Evolutionary conservation across 2,329 filamentous ascomycete species (phyloP).

Genomic region (Monilinia fructigena): DNA sequence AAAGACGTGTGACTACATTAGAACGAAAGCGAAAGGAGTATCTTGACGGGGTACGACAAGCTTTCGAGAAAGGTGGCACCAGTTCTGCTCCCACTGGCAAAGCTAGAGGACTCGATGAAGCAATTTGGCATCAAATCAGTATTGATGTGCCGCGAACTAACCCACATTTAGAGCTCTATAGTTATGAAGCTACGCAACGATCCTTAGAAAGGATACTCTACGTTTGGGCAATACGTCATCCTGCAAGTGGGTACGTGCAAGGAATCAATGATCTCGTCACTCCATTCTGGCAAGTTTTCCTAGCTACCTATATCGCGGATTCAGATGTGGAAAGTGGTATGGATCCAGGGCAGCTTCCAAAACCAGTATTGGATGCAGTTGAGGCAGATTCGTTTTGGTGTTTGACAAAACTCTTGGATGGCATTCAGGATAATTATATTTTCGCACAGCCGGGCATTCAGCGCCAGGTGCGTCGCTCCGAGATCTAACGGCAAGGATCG

Average conservation of each 20-base stretch:
- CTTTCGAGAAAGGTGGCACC: conserved; percentile 63
- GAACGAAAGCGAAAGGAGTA: conserved; percentile 97
- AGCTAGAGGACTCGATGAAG: conserved; percentile 77
- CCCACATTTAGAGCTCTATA: conserved; percentile 90
- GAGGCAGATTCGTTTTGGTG: conserved; percentile 99
- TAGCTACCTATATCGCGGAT: conserved; percentile 93
- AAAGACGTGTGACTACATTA: conserved; percentile 82
- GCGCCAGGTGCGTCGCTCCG: conserved; percentile 85
- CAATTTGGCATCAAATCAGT: conserved; percentile 99
- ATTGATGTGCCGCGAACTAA: conserved; percentile 97
- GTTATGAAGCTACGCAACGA: conserved; percentile 92
- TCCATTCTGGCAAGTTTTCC: conserved; percentile 96
- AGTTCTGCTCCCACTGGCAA: conserved; percentile 46
- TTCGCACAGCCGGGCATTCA: conserved; percentile 97
- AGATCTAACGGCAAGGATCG: conserved; percentile 88
- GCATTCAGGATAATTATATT: conserved; percentile 98
- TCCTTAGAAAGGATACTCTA: conserved; percentile 94
- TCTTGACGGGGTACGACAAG: conserved; percentile 80
- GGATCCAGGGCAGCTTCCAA: conserved; percentile 92
- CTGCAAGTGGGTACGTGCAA: conserved; percentile 95
- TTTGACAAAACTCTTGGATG: conserved; percentile 93
- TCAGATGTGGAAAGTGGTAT: conserved; percentile 88
- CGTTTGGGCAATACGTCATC: conserved; percentile 95
- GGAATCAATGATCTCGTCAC: conserved; percentile 98
- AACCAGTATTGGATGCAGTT: conserved; percentile 87